Evolutionary conservation across 2,329 filamentous ascomycete genomes (phyloP).

Genomic region (Diaporthe citrichinensis): DNA sequence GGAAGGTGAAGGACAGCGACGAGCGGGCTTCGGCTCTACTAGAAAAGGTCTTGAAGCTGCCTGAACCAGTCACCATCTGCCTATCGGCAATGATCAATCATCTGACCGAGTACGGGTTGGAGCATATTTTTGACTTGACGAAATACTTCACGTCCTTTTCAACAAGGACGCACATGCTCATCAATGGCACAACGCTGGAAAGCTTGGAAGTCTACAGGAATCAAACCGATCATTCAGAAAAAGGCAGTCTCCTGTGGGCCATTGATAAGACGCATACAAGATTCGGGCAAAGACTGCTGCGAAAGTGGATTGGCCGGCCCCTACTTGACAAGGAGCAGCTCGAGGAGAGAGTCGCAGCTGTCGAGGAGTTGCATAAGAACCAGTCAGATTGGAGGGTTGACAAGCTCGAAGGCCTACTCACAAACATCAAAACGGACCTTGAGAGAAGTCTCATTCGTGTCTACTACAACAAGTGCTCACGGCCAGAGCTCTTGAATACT

Average conservation of each 20-base stretch:
- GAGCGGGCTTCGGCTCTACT: constrained; percentile 76
- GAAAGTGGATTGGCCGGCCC: constrained; percentile 95
- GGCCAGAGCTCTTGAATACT: constrained; percentile 87
- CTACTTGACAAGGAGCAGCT: constrained; percentile 82
- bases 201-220: constrained; percentile 97
- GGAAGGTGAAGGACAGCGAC: constrained; percentile 78
- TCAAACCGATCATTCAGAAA: constrained; percentile 86
- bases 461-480: constrained; percentile 96
- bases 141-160: constrained; percentile 98
- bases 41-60: constrained; percentile 87
- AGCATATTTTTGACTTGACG: constrained; percentile 95
- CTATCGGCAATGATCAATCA: constrained; percentile 97
- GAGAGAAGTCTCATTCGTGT: constrained; percentile 95
- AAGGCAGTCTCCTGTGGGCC: constrained; percentile 95
- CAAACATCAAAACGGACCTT: constrained; percentile 82
- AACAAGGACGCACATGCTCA: constrained; percentile 92
- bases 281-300: constrained; percentile 87
- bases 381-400: constrained; percentile 78
- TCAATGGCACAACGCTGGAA: constrained; percentile 94
- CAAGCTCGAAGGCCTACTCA: constrained; percentile 79
- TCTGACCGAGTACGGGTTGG: constrained; percentile 89
- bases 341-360: constrained; percentile 84
- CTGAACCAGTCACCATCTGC: constrained; percentile 90
- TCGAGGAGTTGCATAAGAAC: constrained; percentile 85
- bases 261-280: constrained; percentile 92